Evolutionary conservation across 768 basidiomycete genomes (phyloP).

Genomic region (Rhizopogon vulgaris): DNA sequence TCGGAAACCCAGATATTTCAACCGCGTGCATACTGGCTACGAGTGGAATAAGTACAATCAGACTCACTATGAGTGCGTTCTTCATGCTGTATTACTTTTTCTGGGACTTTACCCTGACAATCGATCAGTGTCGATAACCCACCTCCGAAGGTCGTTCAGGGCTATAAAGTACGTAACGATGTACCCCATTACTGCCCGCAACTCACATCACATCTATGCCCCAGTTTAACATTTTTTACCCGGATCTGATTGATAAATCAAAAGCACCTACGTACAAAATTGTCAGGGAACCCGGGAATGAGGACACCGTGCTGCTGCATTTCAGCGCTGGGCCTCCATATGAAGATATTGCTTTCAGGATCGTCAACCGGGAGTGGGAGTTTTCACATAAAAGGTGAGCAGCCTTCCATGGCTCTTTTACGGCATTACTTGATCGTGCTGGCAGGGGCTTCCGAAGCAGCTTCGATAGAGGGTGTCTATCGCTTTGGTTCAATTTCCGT

Average conservation of each 20-base stretch:
- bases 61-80: slow-evolving; percentile 89
- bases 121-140: slow-evolving; percentile 85
- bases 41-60: slow-evolving; percentile 99
- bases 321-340: slow-evolving; percentile 98
- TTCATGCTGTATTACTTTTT: background rate
- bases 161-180: slow-evolving; percentile 69
- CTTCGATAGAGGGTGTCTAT: slow-evolving; percentile 94
- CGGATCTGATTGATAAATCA: slow-evolving; percentile 96
- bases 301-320: slow-evolving; percentile 88
- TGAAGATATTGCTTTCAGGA: slow-evolving; percentile 97
- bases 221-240: slow-evolving; percentile 96
- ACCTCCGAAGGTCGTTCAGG: slow-evolving; percentile 98
- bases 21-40: slow-evolving; percentile 97
- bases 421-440: slow-evolving; percentile 9
- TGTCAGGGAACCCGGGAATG: slow-evolving; percentile 89
- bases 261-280: slow-evolving; percentile 97
- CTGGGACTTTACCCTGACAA: slow-evolving; percentile 10
- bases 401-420: slow-evolving; percentile 6
- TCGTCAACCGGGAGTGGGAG: slow-evolving; percentile 98
- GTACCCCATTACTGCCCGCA: slow-evolving; percentile 3
- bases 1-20: slow-evolving; percentile 96
- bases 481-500: slow-evolving; percentile 94
- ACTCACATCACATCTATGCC: slow-evolving; percentile 10
- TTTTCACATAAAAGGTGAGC: slow-evolving; percentile 90
- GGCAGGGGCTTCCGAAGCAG: slow-evolving; percentile 90